Evolutionary conservation across 2,329 filamentous ascomycete genomes (phyloP).

Genomic region (Colletotrichum phormii): DNA sequence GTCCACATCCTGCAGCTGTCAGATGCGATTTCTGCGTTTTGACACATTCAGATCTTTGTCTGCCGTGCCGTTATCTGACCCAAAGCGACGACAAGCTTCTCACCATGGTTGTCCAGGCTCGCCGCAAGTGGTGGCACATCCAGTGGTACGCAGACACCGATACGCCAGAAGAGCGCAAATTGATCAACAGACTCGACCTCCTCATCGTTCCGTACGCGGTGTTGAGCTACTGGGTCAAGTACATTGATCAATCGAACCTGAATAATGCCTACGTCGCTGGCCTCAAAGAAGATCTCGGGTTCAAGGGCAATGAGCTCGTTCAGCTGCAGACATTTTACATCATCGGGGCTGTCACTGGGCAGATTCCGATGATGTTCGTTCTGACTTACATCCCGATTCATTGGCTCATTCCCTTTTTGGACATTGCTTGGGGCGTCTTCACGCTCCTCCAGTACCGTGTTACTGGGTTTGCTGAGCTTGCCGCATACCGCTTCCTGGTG

Average conservation of each 20-base stretch:
- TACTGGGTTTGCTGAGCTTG: constrained; percentile 40
- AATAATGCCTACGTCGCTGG: constrained; percentile 48
- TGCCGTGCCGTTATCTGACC: not conserved
- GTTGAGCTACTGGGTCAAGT: constrained; percentile 44
- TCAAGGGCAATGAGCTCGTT: constrained; percentile 44
- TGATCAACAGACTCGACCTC: constrained; percentile 56
- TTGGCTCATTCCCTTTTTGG: constrained; percentile 45
- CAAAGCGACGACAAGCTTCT: not conserved
- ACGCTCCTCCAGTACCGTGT: constrained; percentile 55
- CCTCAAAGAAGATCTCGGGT: constrained; percentile 42
- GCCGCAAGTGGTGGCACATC: constrained; percentile 50
- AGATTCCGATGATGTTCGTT: constrained; percentile 46
- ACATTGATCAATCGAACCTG: constrained; percentile 45
- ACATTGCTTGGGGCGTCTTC: constrained; percentile 67
- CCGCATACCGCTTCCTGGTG: constrained; percentile 46
- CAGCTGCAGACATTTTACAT: constrained; percentile 43
- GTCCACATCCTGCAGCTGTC: not conserved
- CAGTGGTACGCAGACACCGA: constrained; percentile 64
- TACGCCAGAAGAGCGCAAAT: constrained; percentile 52
- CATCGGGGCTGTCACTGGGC: constrained; percentile 41
- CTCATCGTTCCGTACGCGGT: constrained; percentile 50
- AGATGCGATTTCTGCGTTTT: not conserved
- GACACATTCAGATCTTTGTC: not conserved
- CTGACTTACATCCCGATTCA: constrained; percentile 42
- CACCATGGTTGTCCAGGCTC: constrained; percentile 25